Evolutionary conservation across 441 rosid genomes (phyloP).

Genomic region (Pelargonium citronellum): DNA sequence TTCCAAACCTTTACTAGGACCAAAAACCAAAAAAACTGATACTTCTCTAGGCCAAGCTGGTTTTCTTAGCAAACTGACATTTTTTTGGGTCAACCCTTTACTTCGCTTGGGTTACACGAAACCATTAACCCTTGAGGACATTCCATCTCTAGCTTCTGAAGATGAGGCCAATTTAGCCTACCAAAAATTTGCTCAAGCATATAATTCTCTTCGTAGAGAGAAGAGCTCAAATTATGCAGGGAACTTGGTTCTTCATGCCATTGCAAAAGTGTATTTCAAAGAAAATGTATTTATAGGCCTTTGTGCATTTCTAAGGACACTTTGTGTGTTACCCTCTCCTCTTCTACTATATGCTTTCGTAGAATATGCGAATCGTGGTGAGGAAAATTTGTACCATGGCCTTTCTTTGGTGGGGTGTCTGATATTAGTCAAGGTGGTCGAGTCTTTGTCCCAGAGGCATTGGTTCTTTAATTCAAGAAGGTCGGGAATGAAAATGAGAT

Average conservation of each 20-base stretch:
- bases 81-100: slow-evolving; percentile 75
- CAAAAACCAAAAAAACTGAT: slow-evolving; percentile 24
- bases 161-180: slow-evolving; percentile 61
- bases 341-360: slow-evolving; percentile 66
- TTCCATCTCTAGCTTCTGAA: slow-evolving; percentile 53
- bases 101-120: slow-evolving; percentile 56
- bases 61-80: slow-evolving; percentile 51
- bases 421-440: slow-evolving; percentile 48
- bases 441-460: slow-evolving; percentile 76
- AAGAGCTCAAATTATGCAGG: slow-evolving; percentile 24
- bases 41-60: slow-evolving; percentile 36
- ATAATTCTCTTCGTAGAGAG: slow-evolving; percentile 41
- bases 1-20: slow-evolving; percentile 42
- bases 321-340: slow-evolving; percentile 58
- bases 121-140: slow-evolving; percentile 54
- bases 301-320: slow-evolving; percentile 50
- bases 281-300: slow-evolving; percentile 51
- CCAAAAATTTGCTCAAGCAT: slow-evolving; percentile 48
- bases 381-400: slow-evolving; percentile 44
- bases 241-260: slow-evolving; percentile 51
- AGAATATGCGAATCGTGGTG: slow-evolving; percentile 45
- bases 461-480: slow-evolving; percentile 60
- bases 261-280: slow-evolving; percentile 48
- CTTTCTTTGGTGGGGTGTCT: slow-evolving; percentile 53
- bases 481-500: slow-evolving; percentile 86